phyloP scores from a whole-genome alignment of 2,329 filamentous ascomycete genomes.

The Pseudocercospora fuligena region DNA sequence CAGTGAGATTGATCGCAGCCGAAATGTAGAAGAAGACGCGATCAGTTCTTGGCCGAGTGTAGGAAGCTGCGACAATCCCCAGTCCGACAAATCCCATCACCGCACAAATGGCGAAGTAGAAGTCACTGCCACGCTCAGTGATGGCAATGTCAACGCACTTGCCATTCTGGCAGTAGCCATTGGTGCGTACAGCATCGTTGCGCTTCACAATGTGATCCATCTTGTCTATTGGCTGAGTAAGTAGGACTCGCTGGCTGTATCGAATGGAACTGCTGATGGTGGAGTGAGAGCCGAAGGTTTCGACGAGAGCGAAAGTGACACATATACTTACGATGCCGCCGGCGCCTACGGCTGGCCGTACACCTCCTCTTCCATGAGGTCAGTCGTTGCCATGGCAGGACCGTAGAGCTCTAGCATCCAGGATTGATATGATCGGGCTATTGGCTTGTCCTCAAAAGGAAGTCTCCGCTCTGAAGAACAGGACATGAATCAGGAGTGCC shows the following conservation, averaged over 20 bases:
- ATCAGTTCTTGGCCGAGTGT: conserved; percentile 50
- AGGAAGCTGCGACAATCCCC: conserved; percentile 35
- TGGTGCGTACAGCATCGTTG: conserved; percentile 18
- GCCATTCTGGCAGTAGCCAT: conserved; percentile 53
- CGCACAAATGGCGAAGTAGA: conserved; percentile 65
- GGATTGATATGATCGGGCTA: conserved; percentile 7
- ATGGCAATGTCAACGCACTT: conserved; percentile 61
- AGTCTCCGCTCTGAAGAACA: conserved; percentile 1
- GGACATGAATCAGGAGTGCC: conserved; percentile 6
- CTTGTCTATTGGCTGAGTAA: neutral
- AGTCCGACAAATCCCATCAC: conserved; percentile 63
- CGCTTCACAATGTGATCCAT: conserved; percentile 24
- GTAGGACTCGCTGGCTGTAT: neutral
- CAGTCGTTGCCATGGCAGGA: conserved; percentile 7
- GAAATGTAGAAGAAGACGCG: conserved; percentile 66
- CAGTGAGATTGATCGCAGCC: conserved; percentile 59
- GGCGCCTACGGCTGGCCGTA: neutral
- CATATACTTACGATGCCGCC: conserved; percentile 2
- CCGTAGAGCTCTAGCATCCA: neutral
- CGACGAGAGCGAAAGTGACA: neutral
- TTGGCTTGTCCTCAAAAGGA: conserved; percentile 5
- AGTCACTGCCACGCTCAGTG: conserved; percentile 64
- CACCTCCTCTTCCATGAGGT: conserved; percentile 1
- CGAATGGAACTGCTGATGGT: neutral
- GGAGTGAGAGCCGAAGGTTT: neutral